A percentile compares a stretch with the other conserved stretches of the same genome.
Evolutionary conservation across 495 filamentous ascomycete species (phyloP).

Genomic region (Friedmanniomyces simplex): DNA sequence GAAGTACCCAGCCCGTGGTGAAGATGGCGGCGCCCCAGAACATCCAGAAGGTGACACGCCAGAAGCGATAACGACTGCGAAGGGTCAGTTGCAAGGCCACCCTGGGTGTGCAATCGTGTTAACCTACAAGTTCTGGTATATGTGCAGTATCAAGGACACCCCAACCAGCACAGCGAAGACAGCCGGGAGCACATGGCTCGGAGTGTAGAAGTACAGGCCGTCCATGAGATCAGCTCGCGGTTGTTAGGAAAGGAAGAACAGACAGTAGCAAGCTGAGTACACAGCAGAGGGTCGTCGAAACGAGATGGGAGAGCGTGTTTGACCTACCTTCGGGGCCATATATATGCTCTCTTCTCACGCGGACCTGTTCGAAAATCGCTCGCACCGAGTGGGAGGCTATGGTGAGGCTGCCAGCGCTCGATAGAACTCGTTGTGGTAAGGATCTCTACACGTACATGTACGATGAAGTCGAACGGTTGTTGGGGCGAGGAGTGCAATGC

Average conservation of each 20-base stretch:
- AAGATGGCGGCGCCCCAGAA: constrained; percentile 36
- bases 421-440: not conserved
- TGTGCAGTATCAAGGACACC: constrained; percentile 29
- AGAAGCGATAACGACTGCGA: constrained; percentile 30
- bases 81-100: not conserved
- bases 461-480: too few relatives aligned
- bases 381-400: too few relatives aligned
- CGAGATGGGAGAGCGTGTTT: too few relatives aligned
- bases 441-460: too few relatives aligned
- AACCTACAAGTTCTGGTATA: constrained; percentile 35
- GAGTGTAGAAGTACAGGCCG: constrained; percentile 24
- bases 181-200: constrained; percentile 34
- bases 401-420: not conserved
- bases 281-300: too few relatives aligned
- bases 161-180: constrained; percentile 34
- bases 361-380: too few relatives aligned
- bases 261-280: too few relatives aligned
- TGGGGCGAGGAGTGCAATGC: too few relatives aligned
- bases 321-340: too few relatives aligned
- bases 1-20: constrained; percentile 35
- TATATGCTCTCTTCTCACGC: too few relatives aligned
- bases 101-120: not conserved
- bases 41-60: constrained; percentile 38
- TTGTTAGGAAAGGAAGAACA: too few relatives aligned
- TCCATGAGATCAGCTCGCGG: not conserved